phyloP scores from a whole-genome alignment of 352 stramenopile species.

The Pelagophyceae sp. region DNA sequence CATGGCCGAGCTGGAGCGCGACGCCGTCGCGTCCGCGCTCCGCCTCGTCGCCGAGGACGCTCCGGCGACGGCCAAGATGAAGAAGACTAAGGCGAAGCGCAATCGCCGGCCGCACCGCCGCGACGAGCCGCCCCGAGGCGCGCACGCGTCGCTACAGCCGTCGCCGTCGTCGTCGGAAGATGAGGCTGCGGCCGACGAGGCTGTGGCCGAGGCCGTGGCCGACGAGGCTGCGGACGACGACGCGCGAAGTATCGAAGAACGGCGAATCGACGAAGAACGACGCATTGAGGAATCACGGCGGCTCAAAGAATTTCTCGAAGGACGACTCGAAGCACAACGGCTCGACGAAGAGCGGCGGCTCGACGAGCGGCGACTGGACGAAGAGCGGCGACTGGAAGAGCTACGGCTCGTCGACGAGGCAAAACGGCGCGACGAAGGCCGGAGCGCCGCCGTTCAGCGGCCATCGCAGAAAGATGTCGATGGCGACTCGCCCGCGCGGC shows the following conservation, averaged over 20 bases:
- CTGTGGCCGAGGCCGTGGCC: too few species aligned
- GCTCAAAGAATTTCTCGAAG: too few species aligned
- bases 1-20: background rate
- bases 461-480: background rate
- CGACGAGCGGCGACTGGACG: background rate
- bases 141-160: background rate
- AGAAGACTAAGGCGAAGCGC: background rate
- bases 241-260: too few species aligned
- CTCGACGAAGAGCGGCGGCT: background rate
- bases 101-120: too few species aligned
- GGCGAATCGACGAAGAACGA: too few species aligned
- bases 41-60: background rate
- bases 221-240: too few species aligned
- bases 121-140: too few species aligned
- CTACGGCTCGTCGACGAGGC: too few species aligned
- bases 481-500: background rate
- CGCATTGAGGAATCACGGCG: too few species aligned
- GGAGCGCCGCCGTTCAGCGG: background rate
- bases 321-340: too few species aligned
- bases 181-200: background rate
- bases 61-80: background rate
- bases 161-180: background rate
- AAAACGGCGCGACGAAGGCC: background rate
- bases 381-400: background rate
- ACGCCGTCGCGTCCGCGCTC: too few species aligned